Evolutionary conservation across 106 monocot genomes (phyloP), one percentile per base, ranked within the genome.

Genomic region (Phalaenopsis equestris): DNA sequence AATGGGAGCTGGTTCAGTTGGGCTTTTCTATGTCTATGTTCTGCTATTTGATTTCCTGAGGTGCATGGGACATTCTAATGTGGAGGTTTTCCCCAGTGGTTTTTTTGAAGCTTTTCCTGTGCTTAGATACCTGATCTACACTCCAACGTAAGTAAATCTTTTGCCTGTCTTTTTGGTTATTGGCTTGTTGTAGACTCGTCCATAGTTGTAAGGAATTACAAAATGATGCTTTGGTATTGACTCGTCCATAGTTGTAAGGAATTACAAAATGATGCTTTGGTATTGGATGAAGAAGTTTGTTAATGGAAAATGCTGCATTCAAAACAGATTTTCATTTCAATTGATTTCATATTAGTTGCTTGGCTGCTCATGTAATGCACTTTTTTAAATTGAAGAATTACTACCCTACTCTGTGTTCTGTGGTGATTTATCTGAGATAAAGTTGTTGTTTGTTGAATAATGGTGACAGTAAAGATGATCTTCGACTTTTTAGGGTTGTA

Each of bases 101-200:
- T 80, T 89, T 41, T 97, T 90, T 77, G 65, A 85, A 38, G 72
- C 88, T n/a, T 45, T 85, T 19, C 92, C 96, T 7, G 42, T 84
- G 30, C 92, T 97, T 67, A 84, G 84, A 78, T 94, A 92, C 84
- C 83, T 97, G 76, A 80, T 94, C 82, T 92, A 87, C 84, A 94
- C 94, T 2, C 97, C 97, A 2, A 86, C 92, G 97, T 97, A 89
- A 87, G 97, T 86, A 18, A 49, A 46, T 46, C 14, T 43, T 79
- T 23, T 57, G 1, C 41, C 38, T 72, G 10, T 72, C 52, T 14
- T 12, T 52, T 52, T 52, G 12, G 11, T 52, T 10, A 52, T 52
- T 52, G 1, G 52, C 12, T 52, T 52, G 52, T 52, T 52, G 52
- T 52, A 14, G 14, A 52, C 52, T 52, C 52, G 12, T 52, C 52